phyloP scores from a whole-genome alignment of 2,329 filamentous ascomycete genomes.

The Aspergillus brunneoviolaceus region DNA sequence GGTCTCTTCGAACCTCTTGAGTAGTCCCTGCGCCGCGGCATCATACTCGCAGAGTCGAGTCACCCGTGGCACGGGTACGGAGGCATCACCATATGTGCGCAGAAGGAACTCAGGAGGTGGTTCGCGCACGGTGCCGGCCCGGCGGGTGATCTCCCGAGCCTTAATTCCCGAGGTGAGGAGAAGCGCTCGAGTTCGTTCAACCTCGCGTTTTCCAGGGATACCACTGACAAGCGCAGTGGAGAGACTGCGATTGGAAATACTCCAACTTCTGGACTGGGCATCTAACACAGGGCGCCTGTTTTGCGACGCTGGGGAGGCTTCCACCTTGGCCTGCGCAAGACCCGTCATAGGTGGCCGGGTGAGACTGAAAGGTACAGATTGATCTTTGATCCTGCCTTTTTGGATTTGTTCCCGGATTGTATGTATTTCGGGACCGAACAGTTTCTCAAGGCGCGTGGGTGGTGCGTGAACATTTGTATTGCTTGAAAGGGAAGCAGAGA shows the following conservation, averaged over 20 bases:
- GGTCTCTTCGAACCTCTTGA: constrained; percentile 48
- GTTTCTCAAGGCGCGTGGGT: constrained; percentile 22
- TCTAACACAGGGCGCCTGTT: constrained; percentile 38
- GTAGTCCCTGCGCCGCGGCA: constrained; percentile 53
- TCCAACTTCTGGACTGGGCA: constrained; percentile 55
- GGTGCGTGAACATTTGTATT: constrained; percentile 6
- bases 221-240: constrained; percentile 36
- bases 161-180: constrained; percentile 86
- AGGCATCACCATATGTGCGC: constrained; percentile 26
- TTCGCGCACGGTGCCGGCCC: constrained; percentile 54
- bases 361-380: constrained; percentile 30
- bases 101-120: constrained; percentile 39
- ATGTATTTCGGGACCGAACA: constrained; percentile 32
- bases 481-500: constrained; percentile 16
- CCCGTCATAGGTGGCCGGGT: constrained; percentile 47
- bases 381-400: constrained; percentile 28
- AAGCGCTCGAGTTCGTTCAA: constrained; percentile 73
- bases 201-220: constrained; percentile 65
- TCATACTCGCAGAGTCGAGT: constrained; percentile 53
- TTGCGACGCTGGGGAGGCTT: constrained; percentile 23
- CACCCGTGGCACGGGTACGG: constrained; percentile 41
- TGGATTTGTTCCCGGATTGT: constrained; percentile 24
- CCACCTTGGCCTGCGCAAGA: constrained; percentile 43
- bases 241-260: constrained; percentile 54
- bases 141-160: constrained; percentile 73